phyloP scores from a whole-genome alignment of 176 grass and related monocot genomes.

The barley (Hordeum vulgare) region DNA sequence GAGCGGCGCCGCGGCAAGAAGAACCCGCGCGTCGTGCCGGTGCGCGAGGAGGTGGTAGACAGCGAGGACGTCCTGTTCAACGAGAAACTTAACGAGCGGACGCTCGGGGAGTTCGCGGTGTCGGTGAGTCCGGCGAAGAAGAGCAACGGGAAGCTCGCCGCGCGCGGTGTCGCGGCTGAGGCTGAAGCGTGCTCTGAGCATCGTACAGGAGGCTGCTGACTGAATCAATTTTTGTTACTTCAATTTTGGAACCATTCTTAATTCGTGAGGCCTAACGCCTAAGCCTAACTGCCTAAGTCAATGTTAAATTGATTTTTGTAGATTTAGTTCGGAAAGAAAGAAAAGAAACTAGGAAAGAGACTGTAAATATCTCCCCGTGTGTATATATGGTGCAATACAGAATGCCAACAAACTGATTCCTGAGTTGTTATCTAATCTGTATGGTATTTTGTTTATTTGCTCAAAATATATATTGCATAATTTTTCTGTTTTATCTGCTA shows the following conservation, averaged over 20 bases:
- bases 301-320: no score
- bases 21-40: conserved; percentile 24
- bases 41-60: neutral
- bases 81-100: conserved; percentile 37
- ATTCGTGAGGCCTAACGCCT: no score
- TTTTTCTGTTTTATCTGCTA: neutral
- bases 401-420: neutral
- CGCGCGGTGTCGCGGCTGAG: conserved; percentile 17
- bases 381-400: neutral
- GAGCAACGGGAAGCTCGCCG: neutral
- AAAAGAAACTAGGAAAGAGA: neutral
- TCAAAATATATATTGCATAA: no score
- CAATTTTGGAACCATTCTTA: neutral
- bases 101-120: conserved; percentile 18
- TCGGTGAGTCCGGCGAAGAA: neutral
- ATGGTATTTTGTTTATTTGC: neutral
- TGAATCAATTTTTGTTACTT: neutral
- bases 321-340: neutral
- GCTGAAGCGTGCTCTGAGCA: conserved; percentile 32
- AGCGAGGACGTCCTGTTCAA: neutral
- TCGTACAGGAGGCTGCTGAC: conserved; percentile 36
- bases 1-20: neutral
- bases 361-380: neutral
- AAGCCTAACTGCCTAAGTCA: no score
- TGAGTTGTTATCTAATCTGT: neutral